A percentile compares a stretch with the other conserved stretches of the same genome.
phyloP scores from a whole-genome alignment of 179 eudicot genomes.

The Silene coronaria region DNA sequence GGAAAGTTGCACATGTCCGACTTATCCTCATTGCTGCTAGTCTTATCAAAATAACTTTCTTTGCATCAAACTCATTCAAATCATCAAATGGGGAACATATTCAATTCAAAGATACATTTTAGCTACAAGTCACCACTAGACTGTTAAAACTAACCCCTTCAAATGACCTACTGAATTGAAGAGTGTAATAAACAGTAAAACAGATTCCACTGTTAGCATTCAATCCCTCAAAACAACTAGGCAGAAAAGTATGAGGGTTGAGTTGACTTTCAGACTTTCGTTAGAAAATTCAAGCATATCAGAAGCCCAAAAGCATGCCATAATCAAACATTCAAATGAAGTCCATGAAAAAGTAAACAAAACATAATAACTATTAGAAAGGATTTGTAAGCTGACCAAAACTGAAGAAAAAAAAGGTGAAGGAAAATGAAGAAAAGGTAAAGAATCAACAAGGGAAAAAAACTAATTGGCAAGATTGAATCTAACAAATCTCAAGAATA shows the following conservation, averaged over 20 bases:
- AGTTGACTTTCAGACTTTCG: not conserved
- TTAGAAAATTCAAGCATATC: not conserved
- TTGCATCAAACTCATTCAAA: not conserved
- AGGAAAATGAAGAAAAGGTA: not conserved
- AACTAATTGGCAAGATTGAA: too few relatives aligned
- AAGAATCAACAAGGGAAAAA: too few relatives aligned
- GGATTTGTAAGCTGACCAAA: conserved; percentile 3
- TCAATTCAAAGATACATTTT: not conserved
- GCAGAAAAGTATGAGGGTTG: not conserved
- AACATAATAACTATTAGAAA: not conserved
- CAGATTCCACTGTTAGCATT: not conserved
- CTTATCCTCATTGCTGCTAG: not conserved
- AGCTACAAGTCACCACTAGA: not conserved
- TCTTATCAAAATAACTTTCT: not conserved
- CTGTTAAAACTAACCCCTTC: not conserved
- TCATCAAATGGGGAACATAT: not conserved
- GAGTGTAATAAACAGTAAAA: too few relatives aligned
- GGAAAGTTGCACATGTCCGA: not conserved
- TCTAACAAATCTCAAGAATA: too few relatives aligned
- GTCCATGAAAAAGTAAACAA: not conserved
- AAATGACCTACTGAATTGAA: too few relatives aligned
- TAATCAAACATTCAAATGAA: not conserved
- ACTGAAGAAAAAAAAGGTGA: not conserved
- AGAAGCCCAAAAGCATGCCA: not conserved
- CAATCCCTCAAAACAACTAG: not conserved